phyloP scores from a whole-genome alignment of 139 green algal species.

The Nannochloris sp. region DNA sequence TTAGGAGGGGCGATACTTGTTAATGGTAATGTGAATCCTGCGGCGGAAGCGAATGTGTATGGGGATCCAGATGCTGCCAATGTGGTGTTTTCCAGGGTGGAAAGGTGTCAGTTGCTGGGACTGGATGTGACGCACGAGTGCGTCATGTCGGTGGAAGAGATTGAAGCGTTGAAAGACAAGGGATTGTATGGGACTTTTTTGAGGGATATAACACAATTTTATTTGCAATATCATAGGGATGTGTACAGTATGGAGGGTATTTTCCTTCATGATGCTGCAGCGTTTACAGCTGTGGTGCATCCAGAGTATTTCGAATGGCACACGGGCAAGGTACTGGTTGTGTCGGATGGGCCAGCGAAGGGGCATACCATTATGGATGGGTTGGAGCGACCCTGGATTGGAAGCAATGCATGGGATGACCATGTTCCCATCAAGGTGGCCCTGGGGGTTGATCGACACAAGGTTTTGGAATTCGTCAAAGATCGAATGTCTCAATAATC shows the following conservation, averaged over 20 bases:
- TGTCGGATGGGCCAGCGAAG: slow-evolving; percentile 35
- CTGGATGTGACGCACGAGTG: slow-evolving; percentile 64
- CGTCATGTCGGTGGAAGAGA: slow-evolving; percentile 22
- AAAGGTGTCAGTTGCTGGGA: slow-evolving; percentile 36
- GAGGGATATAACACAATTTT: slow-evolving; percentile 50
- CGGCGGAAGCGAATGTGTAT: slow-evolving; percentile 70
- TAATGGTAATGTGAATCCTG: slow-evolving; percentile 80
- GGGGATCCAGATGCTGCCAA: slow-evolving; percentile 66
- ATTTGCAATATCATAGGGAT: slow-evolving; percentile 53
- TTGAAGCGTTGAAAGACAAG: slow-evolving; percentile 31
- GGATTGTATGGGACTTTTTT: slow-evolving; percentile 54
- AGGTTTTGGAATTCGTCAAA: slow-evolving; percentile 23
- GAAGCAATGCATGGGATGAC: slow-evolving; percentile 44
- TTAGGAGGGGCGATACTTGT: slow-evolving; percentile 73
- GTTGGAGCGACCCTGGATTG: slow-evolving; percentile 39
- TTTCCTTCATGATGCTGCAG: slow-evolving; percentile 58
- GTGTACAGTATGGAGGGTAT: slow-evolving; percentile 44
- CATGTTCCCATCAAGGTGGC: slow-evolving; percentile 41
- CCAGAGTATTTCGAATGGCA: slow-evolving; percentile 57
- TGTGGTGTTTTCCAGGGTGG: slow-evolving; percentile 42
- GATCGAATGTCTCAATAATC: slow-evolving; percentile 24
- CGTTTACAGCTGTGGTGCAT: slow-evolving; percentile 48
- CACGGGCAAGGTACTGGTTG: slow-evolving; percentile 44
- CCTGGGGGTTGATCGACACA: slow-evolving; percentile 23
- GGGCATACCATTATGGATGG: slow-evolving; percentile 60